Percentiles rank a stretch among this genome's conserved stretches.
phyloP scores from a whole-genome alignment of 2,329 filamentous ascomycete genomes.

The Albifimbria verrucaria region DNA sequence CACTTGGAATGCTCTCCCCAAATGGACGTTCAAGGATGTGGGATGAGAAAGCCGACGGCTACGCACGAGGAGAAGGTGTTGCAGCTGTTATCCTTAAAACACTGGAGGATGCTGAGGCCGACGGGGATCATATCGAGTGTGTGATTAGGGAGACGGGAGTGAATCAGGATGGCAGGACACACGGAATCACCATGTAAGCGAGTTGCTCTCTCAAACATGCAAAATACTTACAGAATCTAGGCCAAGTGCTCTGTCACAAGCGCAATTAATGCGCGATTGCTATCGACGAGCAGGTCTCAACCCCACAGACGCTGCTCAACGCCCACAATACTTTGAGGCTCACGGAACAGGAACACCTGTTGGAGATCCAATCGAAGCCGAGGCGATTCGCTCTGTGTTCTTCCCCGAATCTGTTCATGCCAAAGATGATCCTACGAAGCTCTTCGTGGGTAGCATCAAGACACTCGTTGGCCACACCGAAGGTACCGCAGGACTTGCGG shows the following conservation, averaged over 20 bases:
- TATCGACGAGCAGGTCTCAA: constrained; percentile 36
- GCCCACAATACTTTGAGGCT: constrained; percentile 40
- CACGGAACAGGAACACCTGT: constrained; percentile 37
- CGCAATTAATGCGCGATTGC: constrained; percentile 31
- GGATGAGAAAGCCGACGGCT: constrained; percentile 34
- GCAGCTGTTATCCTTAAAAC: constrained; percentile 38
- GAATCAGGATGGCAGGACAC: constrained; percentile 36
- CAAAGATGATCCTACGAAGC: constrained; percentile 8
- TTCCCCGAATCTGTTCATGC: constrained; percentile 14
- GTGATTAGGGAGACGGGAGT: constrained; percentile 31
- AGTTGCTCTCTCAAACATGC: not conserved
- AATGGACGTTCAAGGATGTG: constrained; percentile 25
- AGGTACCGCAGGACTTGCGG: not conserved
- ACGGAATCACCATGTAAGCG: constrained; percentile 33
- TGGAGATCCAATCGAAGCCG: constrained; percentile 45
- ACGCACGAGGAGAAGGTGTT: constrained; percentile 43
- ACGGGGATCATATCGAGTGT: constrained; percentile 28
- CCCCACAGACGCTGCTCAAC: constrained; percentile 19
- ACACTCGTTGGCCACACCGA: constrained; percentile 1
- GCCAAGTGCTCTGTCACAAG: constrained; percentile 43
- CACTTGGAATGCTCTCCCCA: constrained; percentile 11
- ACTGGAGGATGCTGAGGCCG: constrained; percentile 34
- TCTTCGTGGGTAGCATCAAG: not conserved
- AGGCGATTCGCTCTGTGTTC: constrained; percentile 37
- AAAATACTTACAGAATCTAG: not conserved